phyloP scores from a whole-genome alignment of 306 rosid genomes.

The Quercus robur region DNA sequence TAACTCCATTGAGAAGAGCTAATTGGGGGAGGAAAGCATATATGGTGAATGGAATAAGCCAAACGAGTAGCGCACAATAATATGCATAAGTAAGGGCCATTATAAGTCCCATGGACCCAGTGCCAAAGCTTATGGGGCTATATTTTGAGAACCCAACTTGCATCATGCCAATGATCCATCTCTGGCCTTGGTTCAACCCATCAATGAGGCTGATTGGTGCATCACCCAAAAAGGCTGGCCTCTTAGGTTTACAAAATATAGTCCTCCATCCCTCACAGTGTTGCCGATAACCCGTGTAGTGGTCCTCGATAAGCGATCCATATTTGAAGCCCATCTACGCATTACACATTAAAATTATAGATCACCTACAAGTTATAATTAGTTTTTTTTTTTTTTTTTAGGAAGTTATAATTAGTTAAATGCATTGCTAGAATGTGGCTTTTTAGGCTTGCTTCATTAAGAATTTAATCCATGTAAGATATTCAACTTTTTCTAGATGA shows the following conservation, averaged over 20 bases:
- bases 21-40: constrained; percentile 43
- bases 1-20: constrained; percentile 35
- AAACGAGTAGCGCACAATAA: constrained; percentile 13
- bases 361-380: background rate
- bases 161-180: constrained; percentile 31
- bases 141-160: constrained; percentile 30
- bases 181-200: constrained; percentile 23
- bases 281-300: constrained; percentile 14
- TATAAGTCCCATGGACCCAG: constrained; percentile 9
- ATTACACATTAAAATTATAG: background rate
- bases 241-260: constrained; percentile 35
- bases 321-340: constrained; percentile 36
- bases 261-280: constrained; percentile 39
- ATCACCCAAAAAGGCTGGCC: constrained; percentile 35
- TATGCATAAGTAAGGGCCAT: constrained; percentile 33
- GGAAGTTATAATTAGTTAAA: too few relatives aligned
- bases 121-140: constrained; percentile 27
- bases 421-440: too few relatives aligned
- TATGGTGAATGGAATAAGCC: constrained; percentile 27
- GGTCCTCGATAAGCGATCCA: constrained; percentile 43
- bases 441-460: too few relatives aligned
- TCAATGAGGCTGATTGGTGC: constrained; percentile 34
- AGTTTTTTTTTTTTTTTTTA: too few relatives aligned
- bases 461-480: too few relatives aligned
- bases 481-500: too few relatives aligned